These are phyloP conservation scores for Claviceps fusiformis DNA, from an alignment of 2,329 filamentous ascomycete genomes.

Conservation along the genomic window DNA sequence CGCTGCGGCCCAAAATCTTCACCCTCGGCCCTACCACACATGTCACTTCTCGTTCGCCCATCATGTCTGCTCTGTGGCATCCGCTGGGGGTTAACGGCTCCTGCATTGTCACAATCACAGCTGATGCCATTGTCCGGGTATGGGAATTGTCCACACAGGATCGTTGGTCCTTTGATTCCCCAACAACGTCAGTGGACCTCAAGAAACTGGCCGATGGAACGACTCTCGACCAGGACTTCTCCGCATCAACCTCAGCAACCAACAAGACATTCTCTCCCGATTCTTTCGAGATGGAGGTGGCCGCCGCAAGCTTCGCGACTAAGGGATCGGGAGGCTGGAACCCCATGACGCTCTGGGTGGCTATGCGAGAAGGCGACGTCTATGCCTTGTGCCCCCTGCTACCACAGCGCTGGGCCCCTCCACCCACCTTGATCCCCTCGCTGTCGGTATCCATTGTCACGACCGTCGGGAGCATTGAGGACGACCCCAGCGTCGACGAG, in stretches of 20 bases:
- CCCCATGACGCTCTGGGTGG: slow-evolving; percentile 90
- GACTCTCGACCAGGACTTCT: slow-evolving; percentile 70
- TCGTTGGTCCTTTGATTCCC: slow-evolving; percentile 74
- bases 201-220: slow-evolving; percentile 79
- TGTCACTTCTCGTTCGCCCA: slow-evolving; percentile 68
- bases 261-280: slow-evolving; percentile 81
- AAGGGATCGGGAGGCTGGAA: slow-evolving; percentile 71
- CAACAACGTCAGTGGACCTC: slow-evolving; percentile 72
- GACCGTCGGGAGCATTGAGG: slow-evolving; percentile 50
- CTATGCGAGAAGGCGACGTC: slow-evolving; percentile 87
- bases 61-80: slow-evolving; percentile 82
- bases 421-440: slow-evolving; percentile 64
- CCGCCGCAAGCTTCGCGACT: slow-evolving; percentile 66
- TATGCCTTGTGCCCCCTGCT: slow-evolving; percentile 88
- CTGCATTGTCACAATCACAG: slow-evolving; percentile 77
- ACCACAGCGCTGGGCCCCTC: slow-evolving; percentile 72
- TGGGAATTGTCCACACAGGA: slow-evolving; percentile 84
- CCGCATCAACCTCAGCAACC: slow-evolving; percentile 57
- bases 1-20: slow-evolving; percentile 71
- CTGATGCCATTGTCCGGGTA: slow-evolving; percentile 73
- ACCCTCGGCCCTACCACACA: slow-evolving; percentile 88
- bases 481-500: slow-evolving; percentile 39
- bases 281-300: slow-evolving; percentile 84
- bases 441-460: slow-evolving; percentile 72
- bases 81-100: slow-evolving; percentile 71